Evolutionary conservation across 352 stramenopile genomes (phyloP).

Genomic region (Phytophthora tentaculata): DNA sequence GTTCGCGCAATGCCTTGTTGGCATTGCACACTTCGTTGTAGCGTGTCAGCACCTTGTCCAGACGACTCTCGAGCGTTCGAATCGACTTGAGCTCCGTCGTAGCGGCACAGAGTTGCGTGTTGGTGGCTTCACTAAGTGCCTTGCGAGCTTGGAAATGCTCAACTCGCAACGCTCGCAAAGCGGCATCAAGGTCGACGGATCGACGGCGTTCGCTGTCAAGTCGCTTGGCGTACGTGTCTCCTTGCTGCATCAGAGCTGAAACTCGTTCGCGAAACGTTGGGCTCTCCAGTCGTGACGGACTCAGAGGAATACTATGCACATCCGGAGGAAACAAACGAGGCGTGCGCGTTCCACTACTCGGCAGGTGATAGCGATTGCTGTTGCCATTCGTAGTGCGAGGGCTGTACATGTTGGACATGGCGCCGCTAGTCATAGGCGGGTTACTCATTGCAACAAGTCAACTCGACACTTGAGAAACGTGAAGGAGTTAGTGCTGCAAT

Average conservation of each 20-base stretch:
- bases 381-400: slow-evolving; percentile 27
- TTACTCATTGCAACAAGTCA: slow-evolving; percentile 19
- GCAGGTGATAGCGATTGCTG: slow-evolving; percentile 50
- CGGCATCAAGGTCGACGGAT: slow-evolving; percentile 53
- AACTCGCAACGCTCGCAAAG: slow-evolving; percentile 25
- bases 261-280: slow-evolving; percentile 76
- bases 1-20: slow-evolving; percentile 82
- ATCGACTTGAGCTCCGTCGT: slow-evolving; percentile 69
- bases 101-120: slow-evolving; percentile 50
- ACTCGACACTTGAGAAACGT: neutral
- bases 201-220: slow-evolving; percentile 67
- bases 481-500: neutral
- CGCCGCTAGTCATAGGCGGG: slow-evolving; percentile 10
- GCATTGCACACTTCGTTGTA: slow-evolving; percentile 86
- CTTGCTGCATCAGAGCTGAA: slow-evolving; percentile 71
- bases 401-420: slow-evolving; percentile 32
- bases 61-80: slow-evolving; percentile 78
- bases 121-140: slow-evolving; percentile 53
- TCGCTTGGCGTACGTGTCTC: slow-evolving; percentile 74
- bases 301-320: slow-evolving; percentile 60
- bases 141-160: slow-evolving; percentile 65
- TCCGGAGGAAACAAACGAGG: slow-evolving; percentile 66
- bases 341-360: slow-evolving; percentile 41
- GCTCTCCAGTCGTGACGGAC: slow-evolving; percentile 73
- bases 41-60: slow-evolving; percentile 85